phyloP scores from a whole-genome alignment of 805 yeast genomes.

The Cyberlindnera euphorbiae region DNA sequence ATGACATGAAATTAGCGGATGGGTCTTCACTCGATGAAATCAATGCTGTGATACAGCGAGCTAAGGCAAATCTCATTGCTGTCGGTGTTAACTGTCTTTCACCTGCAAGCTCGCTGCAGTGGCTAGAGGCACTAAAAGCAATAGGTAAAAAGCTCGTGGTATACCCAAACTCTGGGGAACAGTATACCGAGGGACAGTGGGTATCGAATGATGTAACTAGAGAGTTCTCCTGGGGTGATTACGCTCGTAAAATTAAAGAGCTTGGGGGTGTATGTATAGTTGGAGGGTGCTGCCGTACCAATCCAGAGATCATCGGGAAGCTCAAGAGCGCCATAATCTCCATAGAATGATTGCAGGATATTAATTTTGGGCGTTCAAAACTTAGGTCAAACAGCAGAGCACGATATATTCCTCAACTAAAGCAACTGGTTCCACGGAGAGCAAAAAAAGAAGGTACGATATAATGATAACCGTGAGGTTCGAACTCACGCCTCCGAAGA shows the following conservation, averaged over 20 bases:
- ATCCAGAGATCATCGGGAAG: conserved; percentile 34
- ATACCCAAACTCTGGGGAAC: conserved; percentile 77
- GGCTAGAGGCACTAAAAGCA: conserved; percentile 32
- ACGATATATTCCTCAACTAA: no score
- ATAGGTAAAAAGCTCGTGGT: conserved; percentile 38
- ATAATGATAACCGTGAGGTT: conserved; percentile 73
- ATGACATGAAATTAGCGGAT: conserved; percentile 38
- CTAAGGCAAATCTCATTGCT: conserved; percentile 21
- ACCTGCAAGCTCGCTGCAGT: conserved; percentile 34
- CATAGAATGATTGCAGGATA: no score
- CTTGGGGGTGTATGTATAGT: conserved; percentile 41
- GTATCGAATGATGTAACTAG: conserved; percentile 28
- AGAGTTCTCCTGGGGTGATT: conserved; percentile 32
- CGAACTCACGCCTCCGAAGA: conserved; percentile 87
- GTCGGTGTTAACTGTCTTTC: conserved; percentile 71
- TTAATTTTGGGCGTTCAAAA: no score
- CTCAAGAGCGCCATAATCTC: conserved; percentile 6
- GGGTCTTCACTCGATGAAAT: conserved; percentile 40
- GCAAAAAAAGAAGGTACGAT: conserved; percentile 6
- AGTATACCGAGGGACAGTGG: conserved; percentile 41
- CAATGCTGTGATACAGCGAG: conserved; percentile 19
- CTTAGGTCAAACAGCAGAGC: no score
- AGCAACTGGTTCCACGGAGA: no score
- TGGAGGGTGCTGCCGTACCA: conserved; percentile 77
- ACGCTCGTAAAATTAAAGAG: conserved; percentile 36